Base-by-base conservation (phyloP, 306 rosid species). In the Hippophae rhamnoides region DNA sequence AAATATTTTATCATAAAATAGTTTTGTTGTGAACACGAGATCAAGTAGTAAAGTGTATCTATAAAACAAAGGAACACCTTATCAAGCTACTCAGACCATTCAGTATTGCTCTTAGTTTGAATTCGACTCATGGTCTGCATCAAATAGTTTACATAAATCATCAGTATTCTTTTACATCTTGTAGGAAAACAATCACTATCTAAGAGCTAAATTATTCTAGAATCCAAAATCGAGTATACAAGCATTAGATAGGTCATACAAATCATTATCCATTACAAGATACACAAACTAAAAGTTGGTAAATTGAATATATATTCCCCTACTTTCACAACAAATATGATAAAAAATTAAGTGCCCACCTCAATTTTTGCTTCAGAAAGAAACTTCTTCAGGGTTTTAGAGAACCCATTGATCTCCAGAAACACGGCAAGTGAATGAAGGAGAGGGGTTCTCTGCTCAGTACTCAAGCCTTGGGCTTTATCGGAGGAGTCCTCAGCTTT, bases 361-460 rank as follows among this genome's bases (percentile, higher is more conserved):
- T 77, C 69, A 18, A 89, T 65, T 49, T 74, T 65, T 1, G 92
- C 89, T 76, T 89, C 95, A 7, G 85, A 79, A 5, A 54, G 67
- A 7, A 89, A 89, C 61, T 78, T 89, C 53, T 89, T 89, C 0
- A 89, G 79, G 43, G 97, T 57, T 63, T 80, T 89, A 64, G 81
- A 79, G 81, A 83, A 84, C 5, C 95, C 89, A 68, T 66, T 58
- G 54, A 44, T 60, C 12, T 84, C 60, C 72, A 89, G 68, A 70
- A 75, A 86, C 47, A 27, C 67, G 7, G 93, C 89, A n/a, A 89
- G 79, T 13, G 92, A 71, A 23, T 65, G 83, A 12, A 74, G 80
- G 46, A 89, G 89, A 57, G 73, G 72, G 67, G 72, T 65, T 69
- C 53, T 83, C 47, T 70, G 78, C 23, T 76, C 69, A 27, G 31